Evolutionary conservation across 1,284 basidiomycete species (phyloP), one percentile per base, ranked within the genome.

Genomic region (Pseudozyma thailandica): DNA sequence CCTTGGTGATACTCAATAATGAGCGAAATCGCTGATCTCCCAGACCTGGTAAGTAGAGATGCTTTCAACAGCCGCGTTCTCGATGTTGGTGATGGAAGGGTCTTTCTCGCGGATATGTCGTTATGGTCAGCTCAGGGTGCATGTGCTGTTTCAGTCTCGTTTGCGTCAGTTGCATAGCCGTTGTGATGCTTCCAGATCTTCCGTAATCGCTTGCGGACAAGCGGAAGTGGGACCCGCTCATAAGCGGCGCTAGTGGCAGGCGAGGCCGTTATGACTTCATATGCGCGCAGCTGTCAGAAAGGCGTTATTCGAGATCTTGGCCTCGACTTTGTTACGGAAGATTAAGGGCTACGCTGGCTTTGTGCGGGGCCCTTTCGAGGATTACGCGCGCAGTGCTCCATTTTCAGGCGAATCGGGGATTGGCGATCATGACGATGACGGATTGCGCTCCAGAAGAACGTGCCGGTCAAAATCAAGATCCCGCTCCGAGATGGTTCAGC

Each of bases 41-140:
- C 33, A 43, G 51, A 55, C 38, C 30, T 42, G 55, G 62, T 59
- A 51, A 65, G 62, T 65, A 16, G n/a, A 41, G 6, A 21, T 16
- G 9, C 18, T 9, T 3, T 12, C 23, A 10, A 18, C 9, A 9
- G 2, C 16, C 12, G 30, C 20, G 13, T 16, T 20, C n/a, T n/a
- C n/a, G n/a, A n/a, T n/a, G n/a, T n/a, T n/a, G n/a, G 49, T 49
- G 41, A 54, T 53, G 60, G 21, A 46, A 37, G 41, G 28, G 50
- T 55, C 41, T 20, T 35, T n/a, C 13, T 35, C 8, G 13, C 15
- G 8, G 33, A n/a, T 16, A 16, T 35, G 13, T 35, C 5, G 33
- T 16, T 35, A n/a, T 35, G 5, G 8, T n/a, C 3, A 7, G 7
- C 16, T 25, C 23, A n/a, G n/a, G 27, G 28, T 2, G 15, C 31